These are phyloP conservation scores for Kluyveromyces lactis DNA, from an alignment of 805 yeast species.

Conservation along the genomic window DNA sequence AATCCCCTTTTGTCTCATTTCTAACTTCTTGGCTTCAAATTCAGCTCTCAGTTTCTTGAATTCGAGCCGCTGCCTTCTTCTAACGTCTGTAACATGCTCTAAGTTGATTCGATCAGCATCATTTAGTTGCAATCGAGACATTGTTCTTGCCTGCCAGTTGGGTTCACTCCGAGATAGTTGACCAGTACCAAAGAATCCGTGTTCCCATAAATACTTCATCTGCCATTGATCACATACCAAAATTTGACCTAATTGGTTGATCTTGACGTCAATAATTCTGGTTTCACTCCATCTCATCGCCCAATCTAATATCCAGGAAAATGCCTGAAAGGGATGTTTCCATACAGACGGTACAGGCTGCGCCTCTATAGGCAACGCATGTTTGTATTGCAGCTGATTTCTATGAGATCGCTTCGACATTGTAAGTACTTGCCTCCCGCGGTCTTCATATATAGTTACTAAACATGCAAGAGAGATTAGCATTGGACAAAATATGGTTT, in stretches of 20 bases:
- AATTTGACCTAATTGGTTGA: conserved; percentile 4
- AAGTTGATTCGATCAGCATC: conserved; percentile 29
- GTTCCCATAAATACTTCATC: conserved; percentile 60
- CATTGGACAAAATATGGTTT: too few species aligned
- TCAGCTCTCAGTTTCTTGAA: conserved; percentile 64
- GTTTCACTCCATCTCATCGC: conserved; percentile 4
- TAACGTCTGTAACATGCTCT: conserved; percentile 68
- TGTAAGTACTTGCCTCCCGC: too few species aligned
- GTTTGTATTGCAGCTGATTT: conserved; percentile 29
- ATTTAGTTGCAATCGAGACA: conserved; percentile 40
- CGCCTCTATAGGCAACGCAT: conserved; percentile 54
- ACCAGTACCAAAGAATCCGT: conserved; percentile 94
- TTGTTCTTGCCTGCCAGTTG: conserved; percentile 70
- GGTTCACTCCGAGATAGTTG: conserved; percentile 85
- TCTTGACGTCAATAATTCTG: conserved; percentile 10
- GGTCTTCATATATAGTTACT: too few species aligned
- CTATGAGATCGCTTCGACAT: not conserved
- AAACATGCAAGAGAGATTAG: too few species aligned
- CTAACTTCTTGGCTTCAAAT: conserved; percentile 43
- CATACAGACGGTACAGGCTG: conserved; percentile 45
- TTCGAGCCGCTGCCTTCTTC: conserved; percentile 63
- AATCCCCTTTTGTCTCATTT: conserved; percentile 31
- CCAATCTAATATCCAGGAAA: conserved; percentile 30
- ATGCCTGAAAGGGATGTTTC: conserved; percentile 65
- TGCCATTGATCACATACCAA: conserved; percentile 28